Conservation (phyloP, 2,329 filamentous ascomycete genomes). For the Xylaria sp. region DNA sequence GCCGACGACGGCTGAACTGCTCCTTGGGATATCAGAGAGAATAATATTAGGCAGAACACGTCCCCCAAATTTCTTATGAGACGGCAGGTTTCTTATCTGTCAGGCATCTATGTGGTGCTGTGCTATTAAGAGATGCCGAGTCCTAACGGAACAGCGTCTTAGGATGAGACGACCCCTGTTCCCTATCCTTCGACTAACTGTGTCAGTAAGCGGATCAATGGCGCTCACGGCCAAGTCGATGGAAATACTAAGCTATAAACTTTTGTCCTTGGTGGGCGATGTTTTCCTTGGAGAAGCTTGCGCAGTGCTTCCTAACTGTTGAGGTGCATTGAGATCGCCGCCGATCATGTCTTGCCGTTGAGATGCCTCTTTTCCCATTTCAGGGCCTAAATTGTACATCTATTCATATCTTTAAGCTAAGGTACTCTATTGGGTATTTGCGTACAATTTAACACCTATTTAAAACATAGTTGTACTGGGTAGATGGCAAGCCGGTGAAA, state of each 20-base stretch:
- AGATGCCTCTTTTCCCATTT: not conserved
- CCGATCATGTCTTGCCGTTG: not conserved
- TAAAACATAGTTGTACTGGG: not conserved
- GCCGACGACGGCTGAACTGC: conserved; percentile 18
- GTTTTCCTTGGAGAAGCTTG: not conserved
- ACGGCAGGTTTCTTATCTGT: conserved; percentile 16
- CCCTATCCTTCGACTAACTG: not conserved
- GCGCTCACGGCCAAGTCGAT: not conserved
- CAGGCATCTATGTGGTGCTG: conserved; percentile 6
- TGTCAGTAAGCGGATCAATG: not conserved
- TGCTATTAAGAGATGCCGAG: conserved; percentile 10
- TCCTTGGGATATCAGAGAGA: conserved; percentile 21
- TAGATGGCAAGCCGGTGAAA: not conserved
- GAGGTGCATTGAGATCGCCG: conserved; percentile 7
- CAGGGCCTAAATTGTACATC: not conserved
- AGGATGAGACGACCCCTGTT: not conserved
- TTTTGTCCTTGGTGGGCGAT: not conserved
- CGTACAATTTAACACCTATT: not conserved
- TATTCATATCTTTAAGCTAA: not conserved
- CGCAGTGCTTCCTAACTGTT: not conserved
- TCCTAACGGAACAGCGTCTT: not conserved
- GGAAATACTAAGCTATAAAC: not conserved
- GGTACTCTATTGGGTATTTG: not conserved
- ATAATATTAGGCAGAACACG: conserved; percentile 30
- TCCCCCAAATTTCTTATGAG: conserved; percentile 10